These are phyloP conservation scores for Pseudonitzschia multiseries DNA, from an alignment of 108 stramenopile genomes.

Conservation along the genomic window DNA sequence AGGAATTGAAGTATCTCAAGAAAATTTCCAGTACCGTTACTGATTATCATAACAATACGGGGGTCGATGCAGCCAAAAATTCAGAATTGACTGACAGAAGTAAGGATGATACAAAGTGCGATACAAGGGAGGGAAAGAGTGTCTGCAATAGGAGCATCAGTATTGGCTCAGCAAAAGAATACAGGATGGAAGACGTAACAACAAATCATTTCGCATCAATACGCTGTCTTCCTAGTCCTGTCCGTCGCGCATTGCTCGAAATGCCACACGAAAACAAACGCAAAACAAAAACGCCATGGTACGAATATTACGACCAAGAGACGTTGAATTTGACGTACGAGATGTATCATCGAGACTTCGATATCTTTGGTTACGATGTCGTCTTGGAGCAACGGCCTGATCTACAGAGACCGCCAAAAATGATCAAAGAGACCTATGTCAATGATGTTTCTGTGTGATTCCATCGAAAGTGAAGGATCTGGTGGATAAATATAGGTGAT, in stretches of 20 bases:
- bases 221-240: slow-evolving; percentile 39
- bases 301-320: slow-evolving; percentile 58
- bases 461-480: neutral
- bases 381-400: slow-evolving; percentile 44
- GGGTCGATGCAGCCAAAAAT: neutral
- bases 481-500: neutral
- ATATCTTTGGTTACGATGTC: slow-evolving; percentile 51
- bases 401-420: slow-evolving; percentile 13
- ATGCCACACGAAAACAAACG: slow-evolving; percentile 58
- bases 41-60: neutral
- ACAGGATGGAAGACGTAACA: neutral
- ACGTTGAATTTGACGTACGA: slow-evolving; percentile 61
- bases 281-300: slow-evolving; percentile 45
- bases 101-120: slow-evolving; percentile 31
- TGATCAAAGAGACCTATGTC: neutral
- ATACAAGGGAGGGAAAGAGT: neutral
- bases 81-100: neutral
- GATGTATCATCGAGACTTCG: slow-evolving; percentile 61
- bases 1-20: slow-evolving; percentile 54
- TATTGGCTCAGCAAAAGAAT: neutral
- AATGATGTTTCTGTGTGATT: neutral
- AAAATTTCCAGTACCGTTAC: slow-evolving; percentile 3
- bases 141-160: slow-evolving; percentile 17
- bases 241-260: slow-evolving; percentile 45
- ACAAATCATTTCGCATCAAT: neutral